A percentile compares a stretch with the other conserved stretches of the same genome.
Conservation (phyloP, 108 stramenopile species). For the Skeletonema marinoi region DNA sequence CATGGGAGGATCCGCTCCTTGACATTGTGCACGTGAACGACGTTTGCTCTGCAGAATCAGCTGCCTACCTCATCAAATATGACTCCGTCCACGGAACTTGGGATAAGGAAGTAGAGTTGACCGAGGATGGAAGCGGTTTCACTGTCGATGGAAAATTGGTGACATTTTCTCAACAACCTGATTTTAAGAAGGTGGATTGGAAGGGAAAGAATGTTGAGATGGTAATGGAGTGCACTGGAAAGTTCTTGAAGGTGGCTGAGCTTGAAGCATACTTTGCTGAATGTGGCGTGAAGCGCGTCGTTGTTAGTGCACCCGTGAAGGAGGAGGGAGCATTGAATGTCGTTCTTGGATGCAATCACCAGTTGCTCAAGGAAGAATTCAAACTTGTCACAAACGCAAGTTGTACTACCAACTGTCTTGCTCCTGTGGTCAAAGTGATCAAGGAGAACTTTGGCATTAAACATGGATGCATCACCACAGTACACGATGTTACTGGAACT, state of each 20-base stretch:
- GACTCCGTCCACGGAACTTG: slow-evolving; percentile 96
- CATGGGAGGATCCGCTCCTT: slow-evolving; percentile 84
- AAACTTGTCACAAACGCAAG: slow-evolving; percentile 90
- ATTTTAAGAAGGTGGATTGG: slow-evolving; percentile 83
- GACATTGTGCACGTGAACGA: slow-evolving; percentile 95
- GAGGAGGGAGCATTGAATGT: slow-evolving; percentile 91
- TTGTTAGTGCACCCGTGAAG: slow-evolving; percentile 95
- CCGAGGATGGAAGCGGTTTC: slow-evolving; percentile 69
- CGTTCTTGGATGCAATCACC: slow-evolving; percentile 94
- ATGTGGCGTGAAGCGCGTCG: slow-evolving; percentile 89
- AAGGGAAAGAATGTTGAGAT: slow-evolving; percentile 75
- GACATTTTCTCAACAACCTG: slow-evolving; percentile 69
- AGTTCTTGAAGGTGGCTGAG: slow-evolving; percentile 77
- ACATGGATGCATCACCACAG: slow-evolving; percentile 94
- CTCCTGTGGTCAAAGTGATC: slow-evolving; percentile 93
- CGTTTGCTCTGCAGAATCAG: slow-evolving; percentile 80
- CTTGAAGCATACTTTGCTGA: slow-evolving; percentile 80
- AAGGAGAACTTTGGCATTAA: slow-evolving; percentile 91
- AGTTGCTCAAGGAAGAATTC: slow-evolving; percentile 64
- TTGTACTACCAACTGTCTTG: slow-evolving; percentile 96
- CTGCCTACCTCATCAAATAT: slow-evolving; percentile 92
- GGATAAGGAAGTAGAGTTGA: slow-evolving; percentile 73
- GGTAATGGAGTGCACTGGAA: slow-evolving; percentile 94
- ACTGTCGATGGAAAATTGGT: slow-evolving; percentile 88
- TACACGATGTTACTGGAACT: slow-evolving; percentile 93